phyloP scores from a whole-genome alignment of 1,139 yeast genomes.

The Pichia cactophila region DNA sequence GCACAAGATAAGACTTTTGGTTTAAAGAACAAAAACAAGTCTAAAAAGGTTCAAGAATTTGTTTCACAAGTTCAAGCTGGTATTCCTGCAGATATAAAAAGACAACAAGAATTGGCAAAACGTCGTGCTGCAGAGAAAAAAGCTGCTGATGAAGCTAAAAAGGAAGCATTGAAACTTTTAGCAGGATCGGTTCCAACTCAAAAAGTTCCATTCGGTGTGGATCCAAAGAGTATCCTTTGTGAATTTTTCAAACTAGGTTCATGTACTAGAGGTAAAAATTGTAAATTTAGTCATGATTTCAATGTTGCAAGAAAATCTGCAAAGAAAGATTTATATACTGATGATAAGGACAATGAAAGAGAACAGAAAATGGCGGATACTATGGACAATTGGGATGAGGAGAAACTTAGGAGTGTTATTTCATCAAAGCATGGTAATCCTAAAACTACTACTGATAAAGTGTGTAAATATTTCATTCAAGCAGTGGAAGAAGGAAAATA shows the following conservation, averaged over 20 bases:
- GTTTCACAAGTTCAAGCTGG: slow-evolving; percentile 69
- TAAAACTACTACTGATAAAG: slow-evolving; percentile 87
- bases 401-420: slow-evolving; percentile 79
- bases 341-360: slow-evolving; percentile 46
- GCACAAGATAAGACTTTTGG: slow-evolving; percentile 93
- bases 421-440: slow-evolving; percentile 91
- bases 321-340: slow-evolving; percentile 90
- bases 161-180: slow-evolving; percentile 75
- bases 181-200: slow-evolving; percentile 62
- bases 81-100: slow-evolving; percentile 56
- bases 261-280: slow-evolving; percentile 85
- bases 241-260: slow-evolving; percentile 80
- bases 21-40: slow-evolving; percentile 85
- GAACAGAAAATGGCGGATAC: slow-evolving; percentile 63
- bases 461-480: slow-evolving; percentile 89
- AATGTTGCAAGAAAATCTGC: slow-evolving; percentile 79
- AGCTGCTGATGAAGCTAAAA: slow-evolving; percentile 83
- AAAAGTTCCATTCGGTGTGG: slow-evolving; percentile 94
- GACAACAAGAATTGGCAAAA: slow-evolving; percentile 71
- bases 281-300: slow-evolving; percentile 92
- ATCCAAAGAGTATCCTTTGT: slow-evolving; percentile 91
- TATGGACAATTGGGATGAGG: slow-evolving; percentile 98
- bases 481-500: slow-evolving; percentile 97
- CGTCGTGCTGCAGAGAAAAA: slow-evolving; percentile 78
- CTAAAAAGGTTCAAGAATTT: slow-evolving; percentile 82